These are phyloP conservation scores for Parafenestella ontariensis DNA, from an alignment of 2,329 filamentous ascomycete genomes.

Conservation along the genomic window DNA sequence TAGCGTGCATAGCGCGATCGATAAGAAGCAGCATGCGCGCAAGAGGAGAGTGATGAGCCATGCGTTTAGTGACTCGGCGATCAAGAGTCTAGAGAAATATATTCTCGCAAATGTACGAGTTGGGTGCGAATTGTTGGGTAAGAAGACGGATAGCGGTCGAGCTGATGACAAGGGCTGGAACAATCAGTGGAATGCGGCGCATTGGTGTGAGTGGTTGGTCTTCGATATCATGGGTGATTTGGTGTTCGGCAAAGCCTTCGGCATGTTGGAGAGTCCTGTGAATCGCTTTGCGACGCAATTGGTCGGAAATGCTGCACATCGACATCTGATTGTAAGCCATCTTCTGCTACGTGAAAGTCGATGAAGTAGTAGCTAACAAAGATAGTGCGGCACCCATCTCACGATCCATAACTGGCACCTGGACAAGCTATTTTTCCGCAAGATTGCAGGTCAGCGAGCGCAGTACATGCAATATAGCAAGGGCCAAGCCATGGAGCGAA, in stretches of 20 bases:
- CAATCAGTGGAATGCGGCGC: constrained; percentile 52
- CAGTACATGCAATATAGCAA: constrained; percentile 55
- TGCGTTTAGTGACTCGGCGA: constrained; percentile 55
- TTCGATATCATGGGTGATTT: constrained; percentile 62
- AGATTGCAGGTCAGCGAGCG: constrained; percentile 51
- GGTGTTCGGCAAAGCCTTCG: constrained; percentile 55
- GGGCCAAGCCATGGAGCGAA: constrained; percentile 52
- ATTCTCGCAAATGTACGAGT: constrained; percentile 54
- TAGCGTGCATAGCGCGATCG: constrained; percentile 55
- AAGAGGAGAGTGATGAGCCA: constrained; percentile 57
- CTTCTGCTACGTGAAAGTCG: not conserved
- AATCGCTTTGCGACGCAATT: constrained; percentile 53
- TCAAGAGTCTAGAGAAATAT: constrained; percentile 56
- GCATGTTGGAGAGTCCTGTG: constrained; percentile 50
- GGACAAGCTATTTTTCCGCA: constrained; percentile 54
- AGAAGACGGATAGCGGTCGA: constrained; percentile 15
- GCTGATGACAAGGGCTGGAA: constrained; percentile 48
- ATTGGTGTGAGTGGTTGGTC: constrained; percentile 55
- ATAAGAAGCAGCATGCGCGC: constrained; percentile 55
- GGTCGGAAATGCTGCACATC: constrained; percentile 53
- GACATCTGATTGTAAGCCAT: constrained; percentile 53
- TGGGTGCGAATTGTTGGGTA: constrained; percentile 46
- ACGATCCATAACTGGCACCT: constrained; percentile 53
- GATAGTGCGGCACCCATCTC: constrained; percentile 52
- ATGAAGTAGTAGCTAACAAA: constrained; percentile 9